Percentiles rank a stretch among this genome's conserved stretches.
Conservation (phyloP, 495 filamentous ascomycete genomes). For the Trichoderma gamsii region DNA sequence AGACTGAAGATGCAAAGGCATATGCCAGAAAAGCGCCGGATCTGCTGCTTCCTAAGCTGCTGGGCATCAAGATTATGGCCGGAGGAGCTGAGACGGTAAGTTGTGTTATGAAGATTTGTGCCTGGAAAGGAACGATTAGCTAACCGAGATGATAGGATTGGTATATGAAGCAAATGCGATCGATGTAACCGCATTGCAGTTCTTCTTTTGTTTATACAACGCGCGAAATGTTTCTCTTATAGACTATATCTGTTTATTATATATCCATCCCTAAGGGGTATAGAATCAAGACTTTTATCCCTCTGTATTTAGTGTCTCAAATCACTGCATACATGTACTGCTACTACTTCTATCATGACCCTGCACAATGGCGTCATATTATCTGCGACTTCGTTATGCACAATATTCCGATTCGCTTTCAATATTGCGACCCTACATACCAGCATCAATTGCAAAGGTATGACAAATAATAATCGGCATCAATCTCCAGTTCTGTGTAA, state of each 20-base stretch:
- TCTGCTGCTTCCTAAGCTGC: slow-evolving; percentile 28
- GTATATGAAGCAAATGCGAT: background rate
- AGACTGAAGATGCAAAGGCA: slow-evolving; percentile 44
- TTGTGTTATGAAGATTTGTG: slow-evolving; percentile 15
- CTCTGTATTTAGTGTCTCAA: background rate
- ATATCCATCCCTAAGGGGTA: no score
- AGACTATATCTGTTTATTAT: background rate
- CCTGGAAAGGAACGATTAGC: background rate
- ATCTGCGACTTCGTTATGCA: background rate
- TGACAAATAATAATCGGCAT: background rate
- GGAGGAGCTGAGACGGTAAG: slow-evolving; percentile 40
- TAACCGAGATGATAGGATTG: background rate
- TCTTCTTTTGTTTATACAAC: background rate
- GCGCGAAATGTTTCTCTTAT: background rate
- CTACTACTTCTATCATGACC: background rate
- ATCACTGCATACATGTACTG: background rate
- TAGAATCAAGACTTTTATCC: background rate
- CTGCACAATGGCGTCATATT: background rate
- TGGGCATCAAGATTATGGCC: slow-evolving; percentile 37
- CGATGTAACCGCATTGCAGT: background rate
- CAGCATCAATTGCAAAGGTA: background rate
- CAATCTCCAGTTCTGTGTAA: background rate
- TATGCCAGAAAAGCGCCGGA: slow-evolving; percentile 31
- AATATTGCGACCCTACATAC: background rate
- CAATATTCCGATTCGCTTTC: background rate